Conservation (phyloP, 2,329 filamentous ascomycete species). For the Colletotrichum sp. region DNA sequence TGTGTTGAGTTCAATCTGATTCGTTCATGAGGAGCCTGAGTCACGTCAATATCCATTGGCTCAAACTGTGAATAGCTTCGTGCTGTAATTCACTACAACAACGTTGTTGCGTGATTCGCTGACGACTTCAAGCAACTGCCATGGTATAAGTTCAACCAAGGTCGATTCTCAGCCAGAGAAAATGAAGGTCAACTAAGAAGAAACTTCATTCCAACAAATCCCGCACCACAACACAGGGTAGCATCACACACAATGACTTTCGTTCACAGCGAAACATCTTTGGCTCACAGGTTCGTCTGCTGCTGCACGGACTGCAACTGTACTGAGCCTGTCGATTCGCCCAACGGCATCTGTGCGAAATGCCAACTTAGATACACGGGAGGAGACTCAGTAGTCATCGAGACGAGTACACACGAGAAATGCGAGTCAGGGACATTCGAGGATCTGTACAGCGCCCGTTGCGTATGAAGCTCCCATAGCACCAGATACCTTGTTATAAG, state of each 20-base stretch:
- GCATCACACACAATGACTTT: not conserved
- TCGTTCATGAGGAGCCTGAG: not conserved
- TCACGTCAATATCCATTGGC: not conserved
- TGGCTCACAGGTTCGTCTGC: not conserved
- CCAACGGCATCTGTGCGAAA: not conserved
- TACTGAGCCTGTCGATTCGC: not conserved
- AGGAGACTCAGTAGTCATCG: not conserved
- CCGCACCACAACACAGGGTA: not conserved
- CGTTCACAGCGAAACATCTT: not conserved
- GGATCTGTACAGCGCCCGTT: not conserved
- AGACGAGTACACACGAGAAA: not conserved
- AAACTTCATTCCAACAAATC: not conserved
- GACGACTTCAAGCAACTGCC: not conserved
- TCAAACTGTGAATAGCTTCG: not conserved
- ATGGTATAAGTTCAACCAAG: not conserved
- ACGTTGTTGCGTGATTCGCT: not conserved
- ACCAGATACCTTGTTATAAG: not conserved
- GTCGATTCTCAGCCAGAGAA: rapidly evolving
- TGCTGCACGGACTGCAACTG: not conserved
- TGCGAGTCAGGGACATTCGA: not conserved
- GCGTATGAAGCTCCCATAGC: not conserved
- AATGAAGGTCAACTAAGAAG: not conserved
- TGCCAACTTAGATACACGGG: not conserved
- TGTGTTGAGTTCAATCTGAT: not conserved
- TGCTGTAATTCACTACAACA: not conserved